Base-by-base conservation (phyloP, 2,329 filamentous ascomycete genomes). In the Colletotrichum sp. region DNA sequence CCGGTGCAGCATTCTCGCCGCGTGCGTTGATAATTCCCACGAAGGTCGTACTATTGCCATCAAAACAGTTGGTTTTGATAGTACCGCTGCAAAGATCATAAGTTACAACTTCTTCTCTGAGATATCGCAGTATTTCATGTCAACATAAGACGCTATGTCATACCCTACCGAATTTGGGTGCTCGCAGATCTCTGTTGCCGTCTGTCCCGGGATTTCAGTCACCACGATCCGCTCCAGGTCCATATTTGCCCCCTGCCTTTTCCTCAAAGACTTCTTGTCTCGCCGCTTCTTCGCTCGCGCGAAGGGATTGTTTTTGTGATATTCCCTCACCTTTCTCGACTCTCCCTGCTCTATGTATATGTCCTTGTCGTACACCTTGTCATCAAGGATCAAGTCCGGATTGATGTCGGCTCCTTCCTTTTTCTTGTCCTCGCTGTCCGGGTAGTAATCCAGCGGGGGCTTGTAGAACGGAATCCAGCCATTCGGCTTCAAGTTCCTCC, bases 391-490 rank as follows among this genome's bases (percentile, higher is more conserved):
- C 26, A 68, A 66, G 28, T 77, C 75, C 1, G 77, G 72, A 4
- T 74, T n/a, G 56, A 77, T 63, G n/a, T 78, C 73, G 2, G 62
- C 48, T 5, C 77, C 77, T 10, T 77, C 58, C 10, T 55, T 68
- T 12, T 43, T 16, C 28, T 36, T n/a, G 38, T 58, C 68, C 5
- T 34, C 26, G 2, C 76, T 71, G 56, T 81, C 66, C 1, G 52
- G 67, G 10, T 77, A 69, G 67, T 82, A 81, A n/a, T 81, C 67
- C 52, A 82, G 73, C 2, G 73, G 71, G 16, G 80, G 80, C 28
- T 80, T 69, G 75, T 81, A 82, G 48, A 80, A 77, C 18, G 79
- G 80, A 26, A 81, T 77, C 30, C 66, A 63, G 21, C 76, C 76
- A 48, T 81, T 77, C 18, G 78, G 74, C 9, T 73, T 36, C 32